Conservation (phyloP, 352 stramenopile genomes). For the Pythium rishiriense region DNA sequence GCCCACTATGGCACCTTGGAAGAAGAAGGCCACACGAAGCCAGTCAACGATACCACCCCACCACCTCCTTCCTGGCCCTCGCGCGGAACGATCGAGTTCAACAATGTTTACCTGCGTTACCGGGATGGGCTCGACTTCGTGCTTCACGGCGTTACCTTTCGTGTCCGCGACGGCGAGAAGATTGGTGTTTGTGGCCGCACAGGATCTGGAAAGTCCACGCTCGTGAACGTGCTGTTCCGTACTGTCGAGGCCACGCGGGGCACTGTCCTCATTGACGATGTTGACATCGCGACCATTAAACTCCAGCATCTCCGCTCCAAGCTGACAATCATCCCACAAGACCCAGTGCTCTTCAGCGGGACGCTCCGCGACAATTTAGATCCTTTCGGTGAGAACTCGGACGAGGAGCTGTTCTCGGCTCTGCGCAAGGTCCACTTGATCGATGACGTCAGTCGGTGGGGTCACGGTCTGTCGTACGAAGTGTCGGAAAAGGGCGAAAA, state of each 20-base stretch:
- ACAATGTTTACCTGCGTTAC: conserved; percentile 90
- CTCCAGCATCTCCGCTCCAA: conserved; percentile 26
- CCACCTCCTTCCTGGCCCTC: conserved; percentile 73
- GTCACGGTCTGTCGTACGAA: conserved; percentile 41
- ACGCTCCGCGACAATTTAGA: conserved; percentile 90
- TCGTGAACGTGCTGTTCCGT: conserved; percentile 44
- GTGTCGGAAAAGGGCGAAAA: conserved; percentile 87
- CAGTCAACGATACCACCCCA: conserved; percentile 73
- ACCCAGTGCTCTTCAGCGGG: conserved; percentile 91
- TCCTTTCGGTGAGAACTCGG: conserved; percentile 72
- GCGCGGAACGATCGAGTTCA: conserved; percentile 84
- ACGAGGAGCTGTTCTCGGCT: conserved; percentile 41
- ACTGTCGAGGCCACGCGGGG: conserved; percentile 36
- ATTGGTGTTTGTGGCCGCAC: conserved; percentile 40
- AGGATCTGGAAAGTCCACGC: conserved; percentile 40
- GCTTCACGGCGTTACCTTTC: too few relatives aligned
- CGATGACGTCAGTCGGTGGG: conserved; percentile 17
- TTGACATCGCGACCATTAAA: conserved; percentile 56
- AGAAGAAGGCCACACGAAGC: conserved; percentile 80
- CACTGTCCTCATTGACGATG: conserved; percentile 78
- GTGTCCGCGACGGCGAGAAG: too few relatives aligned
- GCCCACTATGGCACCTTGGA: conserved; percentile 61
- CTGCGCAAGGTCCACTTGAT: conserved; percentile 34
- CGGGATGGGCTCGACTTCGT: conserved; percentile 41
- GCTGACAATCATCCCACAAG: conserved; percentile 71